Evolutionary conservation across 495 filamentous ascomycete species (phyloP).

Genomic region (Penicilliopsis zonata): DNA sequence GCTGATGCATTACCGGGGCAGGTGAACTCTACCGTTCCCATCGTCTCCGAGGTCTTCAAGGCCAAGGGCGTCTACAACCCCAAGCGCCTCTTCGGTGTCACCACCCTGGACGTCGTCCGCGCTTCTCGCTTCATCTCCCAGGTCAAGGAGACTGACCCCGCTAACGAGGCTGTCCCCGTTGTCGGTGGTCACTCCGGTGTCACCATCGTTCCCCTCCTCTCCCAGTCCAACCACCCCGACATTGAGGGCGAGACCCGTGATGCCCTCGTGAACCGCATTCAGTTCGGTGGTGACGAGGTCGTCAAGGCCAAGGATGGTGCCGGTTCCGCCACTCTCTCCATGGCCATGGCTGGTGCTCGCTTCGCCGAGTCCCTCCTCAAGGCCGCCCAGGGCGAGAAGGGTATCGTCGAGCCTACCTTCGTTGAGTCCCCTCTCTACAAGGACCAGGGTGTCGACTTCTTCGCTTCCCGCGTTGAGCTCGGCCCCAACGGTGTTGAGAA

Average conservation of each 20-base stretch:
- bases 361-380: conserved; percentile 93
- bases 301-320: conserved; percentile 98
- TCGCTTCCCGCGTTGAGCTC: conserved; percentile 86
- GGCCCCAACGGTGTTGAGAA: conserved; percentile 93
- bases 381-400: conserved; percentile 87
- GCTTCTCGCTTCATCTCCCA: conserved; percentile 94
- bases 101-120: conserved; percentile 96
- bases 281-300: conserved; percentile 99
- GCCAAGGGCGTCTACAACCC: conserved; percentile 89
- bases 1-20: conserved; percentile 7
- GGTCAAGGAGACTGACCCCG: conserved; percentile 80
- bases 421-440: conserved; percentile 96
- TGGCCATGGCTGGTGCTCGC: conserved; percentile 97
- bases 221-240: conserved; percentile 78
- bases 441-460: conserved; percentile 92
- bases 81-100: conserved; percentile 96
- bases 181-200: conserved; percentile 95
- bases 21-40: conserved; percentile 98
- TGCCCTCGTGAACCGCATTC: conserved; percentile 82
- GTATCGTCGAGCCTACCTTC: conserved; percentile 90
- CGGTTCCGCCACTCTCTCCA: conserved; percentile 94
- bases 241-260: conserved; percentile 63
- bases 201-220: conserved; percentile 95
- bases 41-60: conserved; percentile 95
- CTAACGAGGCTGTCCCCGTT: conserved; percentile 86